Percentiles rank a stretch among this genome's conserved stretches.
Conservation (phyloP, 768 basidiomycete genomes). For the Brasilioporus rufonigricans region DNA sequence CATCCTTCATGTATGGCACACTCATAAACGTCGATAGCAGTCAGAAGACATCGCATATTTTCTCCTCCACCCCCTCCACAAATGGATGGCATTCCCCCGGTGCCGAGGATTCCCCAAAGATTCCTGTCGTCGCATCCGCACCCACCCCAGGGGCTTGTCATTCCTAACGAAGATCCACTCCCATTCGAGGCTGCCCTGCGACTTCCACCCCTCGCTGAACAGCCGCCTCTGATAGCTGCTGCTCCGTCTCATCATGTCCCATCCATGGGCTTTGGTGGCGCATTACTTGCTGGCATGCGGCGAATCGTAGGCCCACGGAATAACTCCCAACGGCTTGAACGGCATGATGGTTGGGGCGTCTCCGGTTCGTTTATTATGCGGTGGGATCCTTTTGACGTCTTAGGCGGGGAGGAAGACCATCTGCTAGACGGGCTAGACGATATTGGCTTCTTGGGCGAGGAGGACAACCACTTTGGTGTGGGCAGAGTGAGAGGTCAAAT, state of each 20-base stretch:
- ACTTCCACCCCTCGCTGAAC: slow-evolving; percentile 18
- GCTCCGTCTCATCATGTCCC: slow-evolving; percentile 57
- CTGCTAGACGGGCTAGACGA: slow-evolving; percentile 18
- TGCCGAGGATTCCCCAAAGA: slow-evolving; percentile 46
- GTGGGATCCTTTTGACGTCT: slow-evolving; percentile 29
- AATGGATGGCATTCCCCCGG: slow-evolving; percentile 46
- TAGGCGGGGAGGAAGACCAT: slow-evolving; percentile 10
- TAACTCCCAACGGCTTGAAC: slow-evolving; percentile 11
- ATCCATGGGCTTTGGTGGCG: slow-evolving; percentile 64
- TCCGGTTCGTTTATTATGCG: slow-evolving; percentile 30
- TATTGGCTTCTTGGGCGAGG: slow-evolving; percentile 16
- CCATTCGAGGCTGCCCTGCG: slow-evolving; percentile 44
- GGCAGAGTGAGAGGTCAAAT: slow-evolving; percentile 20
- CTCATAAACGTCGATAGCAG: slow-evolving; percentile 4
- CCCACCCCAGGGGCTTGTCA: slow-evolving; percentile 42
- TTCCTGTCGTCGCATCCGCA: slow-evolving; percentile 40
- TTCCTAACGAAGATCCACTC: slow-evolving; percentile 50
- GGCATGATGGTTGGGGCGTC: slow-evolving; percentile 20
- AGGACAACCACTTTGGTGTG: slow-evolving; percentile 2
- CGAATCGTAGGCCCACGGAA: slow-evolving; percentile 22
- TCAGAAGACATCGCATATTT: slow-evolving; percentile 29
- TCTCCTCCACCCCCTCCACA: slow-evolving; percentile 52
- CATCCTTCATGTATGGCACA: neutral
- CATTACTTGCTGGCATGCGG: slow-evolving; percentile 45
- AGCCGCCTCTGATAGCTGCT: slow-evolving; percentile 35